These are phyloP conservation scores for Kodamaea nitidulidarum DNA, from an alignment of 805 yeast species.

Conservation along the genomic window DNA sequence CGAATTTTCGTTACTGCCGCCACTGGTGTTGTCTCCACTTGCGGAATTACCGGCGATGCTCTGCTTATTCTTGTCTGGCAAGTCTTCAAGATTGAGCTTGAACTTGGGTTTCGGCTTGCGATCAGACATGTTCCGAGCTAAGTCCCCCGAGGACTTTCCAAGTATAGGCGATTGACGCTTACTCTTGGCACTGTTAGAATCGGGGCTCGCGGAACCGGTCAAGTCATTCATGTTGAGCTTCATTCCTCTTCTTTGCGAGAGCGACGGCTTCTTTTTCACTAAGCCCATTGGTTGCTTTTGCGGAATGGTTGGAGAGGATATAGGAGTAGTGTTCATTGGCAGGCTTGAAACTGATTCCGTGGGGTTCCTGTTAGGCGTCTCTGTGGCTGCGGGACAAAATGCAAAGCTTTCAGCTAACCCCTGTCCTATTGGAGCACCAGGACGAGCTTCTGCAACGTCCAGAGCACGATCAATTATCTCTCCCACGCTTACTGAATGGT, in stretches of 20 bases:
- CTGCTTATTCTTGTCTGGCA: slow-evolving; percentile 9
- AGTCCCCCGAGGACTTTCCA: slow-evolving; percentile 28
- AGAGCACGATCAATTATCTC: too few species aligned
- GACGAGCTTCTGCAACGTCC: too few species aligned
- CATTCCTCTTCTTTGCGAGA: slow-evolving; percentile 55
- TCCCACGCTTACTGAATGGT: not conserved
- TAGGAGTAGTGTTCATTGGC: not conserved
- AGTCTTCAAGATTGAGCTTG: slow-evolving; percentile 28
- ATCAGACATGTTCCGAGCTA: slow-evolving; percentile 35
- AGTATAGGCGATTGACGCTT: slow-evolving; percentile 4
- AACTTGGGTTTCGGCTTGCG: slow-evolving; percentile 39
- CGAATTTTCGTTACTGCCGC: slow-evolving; percentile 1
- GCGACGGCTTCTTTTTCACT: slow-evolving; percentile 35
- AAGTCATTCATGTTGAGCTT: slow-evolving; percentile 40
- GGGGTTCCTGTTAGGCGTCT: too few species aligned
- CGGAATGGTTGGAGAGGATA: not conserved
- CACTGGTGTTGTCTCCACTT: not conserved
- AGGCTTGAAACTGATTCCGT: too few species aligned
- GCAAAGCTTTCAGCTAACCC: too few species aligned
- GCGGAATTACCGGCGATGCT: not conserved
- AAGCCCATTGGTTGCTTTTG: slow-evolving; percentile 5
- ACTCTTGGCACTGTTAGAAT: not conserved
- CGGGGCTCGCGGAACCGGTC: slow-evolving; percentile 6
- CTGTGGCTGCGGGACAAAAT: too few species aligned
- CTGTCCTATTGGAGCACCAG: too few species aligned